These are phyloP conservation scores for Exophiala xenobiotica DNA, from an alignment of 2,329 filamentous ascomycete genomes.

Conservation along the genomic window DNA sequence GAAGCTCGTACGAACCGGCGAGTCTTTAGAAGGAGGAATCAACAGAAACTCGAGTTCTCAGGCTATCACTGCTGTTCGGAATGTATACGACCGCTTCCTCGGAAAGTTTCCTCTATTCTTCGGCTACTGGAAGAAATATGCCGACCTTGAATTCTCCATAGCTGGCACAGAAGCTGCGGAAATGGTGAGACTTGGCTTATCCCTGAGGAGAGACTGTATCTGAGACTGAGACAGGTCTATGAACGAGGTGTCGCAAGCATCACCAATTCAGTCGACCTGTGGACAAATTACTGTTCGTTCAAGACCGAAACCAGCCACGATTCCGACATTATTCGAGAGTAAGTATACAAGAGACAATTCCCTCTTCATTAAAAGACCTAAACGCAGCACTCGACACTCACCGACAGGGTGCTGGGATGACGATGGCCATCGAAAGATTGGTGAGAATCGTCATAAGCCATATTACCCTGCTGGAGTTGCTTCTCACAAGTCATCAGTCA, in stretches of 20 bases:
- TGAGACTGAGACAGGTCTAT: slow-evolving; percentile 65
- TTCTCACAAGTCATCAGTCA: slow-evolving; percentile 53
- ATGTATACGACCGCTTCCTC: slow-evolving; percentile 88
- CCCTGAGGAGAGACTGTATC: slow-evolving; percentile 7
- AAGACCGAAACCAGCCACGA: slow-evolving; percentile 98
- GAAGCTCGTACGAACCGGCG: slow-evolving; percentile 78
- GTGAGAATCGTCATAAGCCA: slow-evolving; percentile 64
- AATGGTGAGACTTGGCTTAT: slow-evolving; percentile 61
- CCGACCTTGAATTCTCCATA: slow-evolving; percentile 94
- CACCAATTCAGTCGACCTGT: slow-evolving; percentile 89
- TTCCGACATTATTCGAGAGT: slow-evolving; percentile 96
- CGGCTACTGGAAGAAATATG: slow-evolving; percentile 99
- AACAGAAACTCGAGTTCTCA: slow-evolving; percentile 96
- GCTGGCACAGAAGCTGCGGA: slow-evolving; percentile 95
- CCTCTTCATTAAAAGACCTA: slow-evolving; percentile 57
- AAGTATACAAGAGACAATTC: slow-evolving; percentile 74
- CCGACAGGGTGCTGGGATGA: slow-evolving; percentile 38
- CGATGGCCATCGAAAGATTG: slow-evolving; percentile 43
- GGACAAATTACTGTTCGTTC: slow-evolving; percentile 96
- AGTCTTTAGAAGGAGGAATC: slow-evolving; percentile 84
- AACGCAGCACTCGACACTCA: slow-evolving; percentile 44
- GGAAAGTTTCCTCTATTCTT: slow-evolving; percentile 94
- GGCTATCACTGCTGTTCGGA: slow-evolving; percentile 81
- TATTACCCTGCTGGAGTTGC: slow-evolving; percentile 38
- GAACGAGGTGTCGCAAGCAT: slow-evolving; percentile 93